Evolutionary conservation across 257 asterid genomes (phyloP).

Genomic region (Nicotiana tomentosiformis): DNA sequence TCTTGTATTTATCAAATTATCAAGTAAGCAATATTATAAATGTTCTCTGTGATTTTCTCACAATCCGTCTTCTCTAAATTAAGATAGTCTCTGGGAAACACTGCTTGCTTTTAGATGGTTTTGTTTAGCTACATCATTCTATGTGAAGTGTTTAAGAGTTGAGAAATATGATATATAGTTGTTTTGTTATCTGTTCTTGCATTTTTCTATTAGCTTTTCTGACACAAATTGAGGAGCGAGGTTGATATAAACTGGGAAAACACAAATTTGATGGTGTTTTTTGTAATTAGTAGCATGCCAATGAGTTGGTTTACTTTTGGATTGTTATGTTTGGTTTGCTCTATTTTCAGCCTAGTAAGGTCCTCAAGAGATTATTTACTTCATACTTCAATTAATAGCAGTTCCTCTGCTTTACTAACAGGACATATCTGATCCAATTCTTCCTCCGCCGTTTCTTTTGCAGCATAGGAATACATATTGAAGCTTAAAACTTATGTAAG

Average conservation of each 20-base stretch:
- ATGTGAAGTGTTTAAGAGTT: too few relatives aligned
- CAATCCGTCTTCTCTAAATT: not conserved
- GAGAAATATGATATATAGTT: too few relatives aligned
- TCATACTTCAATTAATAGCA: not conserved
- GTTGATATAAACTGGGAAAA: not conserved
- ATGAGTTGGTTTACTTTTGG: not conserved
- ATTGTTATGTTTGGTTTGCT: not conserved
- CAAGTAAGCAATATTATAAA: too few relatives aligned
- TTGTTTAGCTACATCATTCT: too few relatives aligned
- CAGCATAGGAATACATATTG: too few relatives aligned
- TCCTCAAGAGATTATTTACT: not conserved
- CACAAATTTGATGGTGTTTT: not conserved
- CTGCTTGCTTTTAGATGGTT: not conserved
- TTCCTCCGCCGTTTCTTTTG: too few relatives aligned
- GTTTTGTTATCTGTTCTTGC: not conserved
- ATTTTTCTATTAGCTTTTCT: too few relatives aligned
- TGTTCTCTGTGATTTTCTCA: not conserved
- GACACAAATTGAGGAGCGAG: too few relatives aligned
- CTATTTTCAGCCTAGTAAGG: not conserved
- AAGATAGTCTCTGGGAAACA: not conserved
- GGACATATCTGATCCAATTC: not conserved
- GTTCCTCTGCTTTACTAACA: not conserved
- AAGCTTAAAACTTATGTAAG: too few relatives aligned
- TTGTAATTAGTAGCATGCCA: not conserved
- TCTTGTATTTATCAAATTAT: not conserved